These are phyloP conservation scores for Zymoseptoria passerinii DNA, from an alignment of 2,329 filamentous ascomycete species.

Conservation along the genomic window DNA sequence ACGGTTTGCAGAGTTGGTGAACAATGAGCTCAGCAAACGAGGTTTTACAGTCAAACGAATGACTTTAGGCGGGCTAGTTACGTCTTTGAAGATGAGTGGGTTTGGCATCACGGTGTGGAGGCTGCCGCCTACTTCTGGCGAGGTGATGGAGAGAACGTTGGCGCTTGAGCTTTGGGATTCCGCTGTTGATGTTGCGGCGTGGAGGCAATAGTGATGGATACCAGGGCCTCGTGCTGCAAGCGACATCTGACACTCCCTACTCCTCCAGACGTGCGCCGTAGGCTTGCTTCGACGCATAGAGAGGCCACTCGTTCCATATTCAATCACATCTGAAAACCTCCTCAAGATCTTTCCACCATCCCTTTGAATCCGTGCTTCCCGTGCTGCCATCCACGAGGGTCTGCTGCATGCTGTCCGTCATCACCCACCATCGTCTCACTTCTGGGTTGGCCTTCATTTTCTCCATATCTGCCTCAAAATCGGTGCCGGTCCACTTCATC, in stretches of 20 bases:
- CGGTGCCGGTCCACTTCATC: slow-evolving; percentile 70
- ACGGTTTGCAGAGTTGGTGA: slow-evolving; percentile 29
- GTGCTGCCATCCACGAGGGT: slow-evolving; percentile 50
- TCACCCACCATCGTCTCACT: slow-evolving; percentile 70
- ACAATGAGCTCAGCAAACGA: slow-evolving; percentile 22
- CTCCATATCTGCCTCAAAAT: slow-evolving; percentile 68
- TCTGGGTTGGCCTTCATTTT: slow-evolving; percentile 64
- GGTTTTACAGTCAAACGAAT: slow-evolving; percentile 28
- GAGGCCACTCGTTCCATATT: neutral
- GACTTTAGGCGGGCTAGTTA: slow-evolving; percentile 30
- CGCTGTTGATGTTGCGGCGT: slow-evolving; percentile 30
- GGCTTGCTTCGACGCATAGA: neutral
- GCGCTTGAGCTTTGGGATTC: slow-evolving; percentile 30
- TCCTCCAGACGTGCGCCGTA: too few species aligned
- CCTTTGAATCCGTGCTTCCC: slow-evolving; percentile 47
- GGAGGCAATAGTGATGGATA: slow-evolving; percentile 25
- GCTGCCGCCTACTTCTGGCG: slow-evolving; percentile 25
- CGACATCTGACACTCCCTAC: neutral
- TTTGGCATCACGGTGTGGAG: slow-evolving; percentile 33
- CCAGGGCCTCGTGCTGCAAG: neutral
- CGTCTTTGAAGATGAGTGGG: slow-evolving; percentile 33
- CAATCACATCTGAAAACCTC: slow-evolving; percentile 58
- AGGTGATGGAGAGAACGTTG: slow-evolving; percentile 20
- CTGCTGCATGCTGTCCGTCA: slow-evolving; percentile 68
- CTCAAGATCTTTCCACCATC: slow-evolving; percentile 61